These are phyloP conservation scores for Stagonosporopsis rhizophila DNA, from an alignment of 2,329 filamentous ascomycete species.

Conservation along the genomic window DNA sequence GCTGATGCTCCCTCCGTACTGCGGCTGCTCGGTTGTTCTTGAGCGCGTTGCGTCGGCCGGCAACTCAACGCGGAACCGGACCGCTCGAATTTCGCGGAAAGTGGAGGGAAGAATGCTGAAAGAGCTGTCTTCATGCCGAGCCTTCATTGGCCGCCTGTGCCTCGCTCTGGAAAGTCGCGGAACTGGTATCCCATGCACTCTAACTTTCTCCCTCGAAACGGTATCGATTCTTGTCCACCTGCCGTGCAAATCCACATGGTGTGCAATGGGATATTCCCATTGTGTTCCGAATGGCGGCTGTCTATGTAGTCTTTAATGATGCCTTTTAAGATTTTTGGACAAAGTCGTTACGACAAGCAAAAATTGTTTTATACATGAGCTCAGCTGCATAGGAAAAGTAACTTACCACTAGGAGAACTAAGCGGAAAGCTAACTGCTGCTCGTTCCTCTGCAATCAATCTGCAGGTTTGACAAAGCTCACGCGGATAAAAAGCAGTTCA, in stretches of 20 bases:
- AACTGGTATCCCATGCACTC: not conserved
- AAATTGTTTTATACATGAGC: no score
- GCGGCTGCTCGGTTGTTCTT: slow-evolving; percentile 20
- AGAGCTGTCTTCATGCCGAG: slow-evolving; percentile 2
- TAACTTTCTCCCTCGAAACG: not conserved
- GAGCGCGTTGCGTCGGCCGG: slow-evolving; percentile 18
- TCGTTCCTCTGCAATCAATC: no score
- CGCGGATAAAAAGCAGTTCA: no score
- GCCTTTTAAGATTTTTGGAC: not conserved
- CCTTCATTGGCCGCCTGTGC: slow-evolving; percentile 2
- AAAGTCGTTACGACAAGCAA: no score
- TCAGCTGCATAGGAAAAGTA: no score
- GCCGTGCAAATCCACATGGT: not conserved
- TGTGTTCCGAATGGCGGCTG: not conserved
- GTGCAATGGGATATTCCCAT: not conserved
- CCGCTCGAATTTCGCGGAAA: slow-evolving; percentile 4
- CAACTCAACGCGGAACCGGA: slow-evolving; percentile 9
- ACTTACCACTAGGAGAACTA: no score
- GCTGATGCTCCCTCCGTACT: not conserved
- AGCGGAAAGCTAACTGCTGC: no score
- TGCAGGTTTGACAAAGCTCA: no score
- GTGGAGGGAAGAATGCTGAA: slow-evolving; percentile 3
- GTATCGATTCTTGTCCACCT: not conserved
- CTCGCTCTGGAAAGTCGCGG: slow-evolving; percentile 18
- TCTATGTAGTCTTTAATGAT: not conserved